These are phyloP conservation scores for Fusarium austroafricanum DNA, from an alignment of 2,329 filamentous ascomycete species.

Conservation along the genomic window DNA sequence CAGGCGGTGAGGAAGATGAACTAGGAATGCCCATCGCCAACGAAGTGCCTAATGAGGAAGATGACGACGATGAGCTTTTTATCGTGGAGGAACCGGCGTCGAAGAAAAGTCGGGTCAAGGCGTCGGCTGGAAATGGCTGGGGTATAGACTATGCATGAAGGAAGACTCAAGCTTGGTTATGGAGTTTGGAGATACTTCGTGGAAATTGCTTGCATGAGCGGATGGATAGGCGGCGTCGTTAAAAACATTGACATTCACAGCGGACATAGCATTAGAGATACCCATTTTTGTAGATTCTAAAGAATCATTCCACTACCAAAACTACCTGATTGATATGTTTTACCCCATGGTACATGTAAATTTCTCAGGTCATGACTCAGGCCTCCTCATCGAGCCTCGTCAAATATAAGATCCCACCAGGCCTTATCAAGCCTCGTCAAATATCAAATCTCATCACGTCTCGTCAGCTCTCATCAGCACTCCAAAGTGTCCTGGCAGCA, in stretches of 20 bases:
- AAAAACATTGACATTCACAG: slow-evolving; percentile 17
- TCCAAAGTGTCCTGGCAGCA: too few relatives aligned
- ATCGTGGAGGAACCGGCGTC: slow-evolving; percentile 45
- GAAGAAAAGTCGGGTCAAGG: slow-evolving; percentile 23
- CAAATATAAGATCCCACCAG: too few relatives aligned
- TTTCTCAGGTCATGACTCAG: too few relatives aligned
- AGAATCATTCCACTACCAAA: slow-evolving; percentile 3
- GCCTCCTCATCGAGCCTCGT: too few relatives aligned
- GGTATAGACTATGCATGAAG: slow-evolving; percentile 13
- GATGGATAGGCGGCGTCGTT: slow-evolving; percentile 7
- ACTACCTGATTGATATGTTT: background rate
- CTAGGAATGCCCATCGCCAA: background rate
- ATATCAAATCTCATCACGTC: too few relatives aligned
- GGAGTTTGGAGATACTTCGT: background rate
- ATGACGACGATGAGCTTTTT: slow-evolving; percentile 44
- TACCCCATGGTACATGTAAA: too few relatives aligned
- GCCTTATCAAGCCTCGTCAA: too few relatives aligned
- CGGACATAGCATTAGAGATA: slow-evolving; percentile 37
- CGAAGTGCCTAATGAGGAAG: slow-evolving; percentile 1
- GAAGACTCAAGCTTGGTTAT: background rate
- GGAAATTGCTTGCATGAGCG: background rate
- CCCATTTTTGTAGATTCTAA: slow-evolving; percentile 23
- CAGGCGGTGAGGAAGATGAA: slow-evolving; percentile 29
- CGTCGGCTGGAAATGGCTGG: slow-evolving; percentile 3
- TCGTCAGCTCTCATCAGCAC: too few relatives aligned